Evolutionary conservation across 345 rosid genomes (phyloP), one percentile per base, ranked within the genome.

Genomic region (Salix purpurea): DNA sequence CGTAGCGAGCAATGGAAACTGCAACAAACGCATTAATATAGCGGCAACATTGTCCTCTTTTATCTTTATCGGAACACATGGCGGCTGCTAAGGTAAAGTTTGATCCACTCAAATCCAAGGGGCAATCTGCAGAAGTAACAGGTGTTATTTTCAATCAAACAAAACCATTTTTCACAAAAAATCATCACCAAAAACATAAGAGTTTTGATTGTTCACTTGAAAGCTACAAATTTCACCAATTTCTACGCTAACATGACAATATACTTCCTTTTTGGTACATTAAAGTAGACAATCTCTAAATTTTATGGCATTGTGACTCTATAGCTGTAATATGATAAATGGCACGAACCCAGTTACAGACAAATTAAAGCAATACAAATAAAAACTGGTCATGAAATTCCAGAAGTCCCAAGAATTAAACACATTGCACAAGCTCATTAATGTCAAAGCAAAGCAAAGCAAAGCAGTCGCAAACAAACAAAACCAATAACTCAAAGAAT

Each of bases 1-100:
- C 90, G 68, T 89, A 90, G 42, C 89, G 96, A 40, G 99, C 85
- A 39, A 91, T 76, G 2, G 99, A 91, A 74, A 89, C 77, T 7
- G 97, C 93, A 78, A 91, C 73, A 65, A 88, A 95, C 74, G 97
- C 94, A 79, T 95, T 95, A 74, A 95, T 93, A 84, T 95, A 93
- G 70, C 94, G 97, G 87, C 97, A 95, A 77, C 99, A 95, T 78
- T 88, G 91, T 70, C 90, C 97, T 86, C 93, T 87, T 9, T 89
- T 86, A 42, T 81, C 79, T 10, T 81, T 75, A 69, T 79, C 79
- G 0, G 96, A 90, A 86, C 99, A 95, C 50, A 91, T 50, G 2
- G 97, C 87, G 21, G 97, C 99, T 69, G 89, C 89, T 14, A 91
- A 84, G 39, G 97, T 90, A 71, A 89, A 90, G 84, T 95, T 91